phyloP scores from a whole-genome alignment of 78 protist genomes.

The Dictyostelium purpureum region DNA sequence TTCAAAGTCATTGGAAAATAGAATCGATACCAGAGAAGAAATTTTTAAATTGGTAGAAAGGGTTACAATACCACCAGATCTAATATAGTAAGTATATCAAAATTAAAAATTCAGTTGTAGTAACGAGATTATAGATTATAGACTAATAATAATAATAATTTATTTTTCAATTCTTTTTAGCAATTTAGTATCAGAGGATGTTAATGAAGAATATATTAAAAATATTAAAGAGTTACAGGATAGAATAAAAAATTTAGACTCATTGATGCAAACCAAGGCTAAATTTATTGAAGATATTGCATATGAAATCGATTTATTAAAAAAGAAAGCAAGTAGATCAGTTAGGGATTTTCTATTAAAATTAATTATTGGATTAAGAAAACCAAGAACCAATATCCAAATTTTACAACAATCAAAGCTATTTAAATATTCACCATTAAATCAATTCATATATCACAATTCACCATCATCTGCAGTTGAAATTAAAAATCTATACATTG shows the following conservation, averaged over 20 bases:
- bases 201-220: conserved; percentile 57
- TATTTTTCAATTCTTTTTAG: not conserved
- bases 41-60: conserved; percentile 27
- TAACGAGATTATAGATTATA: not conserved
- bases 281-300: conserved; percentile 64
- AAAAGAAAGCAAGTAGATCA: conserved; percentile 59
- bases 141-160: not conserved
- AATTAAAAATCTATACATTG: conserved; percentile 34
- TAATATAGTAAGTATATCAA: conserved; percentile 4
- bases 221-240: not conserved
- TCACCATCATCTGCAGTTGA: conserved; percentile 43
- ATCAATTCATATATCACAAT: conserved; percentile 53
- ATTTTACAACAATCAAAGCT: conserved; percentile 51
- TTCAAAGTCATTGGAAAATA: conserved; percentile 24
- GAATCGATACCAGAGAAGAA: conserved; percentile 19
- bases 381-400: conserved; percentile 67
- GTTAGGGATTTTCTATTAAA: conserved; percentile 57
- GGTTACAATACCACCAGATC: conserved; percentile 49
- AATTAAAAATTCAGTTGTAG: not conserved
- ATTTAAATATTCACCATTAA: conserved; percentile 39
- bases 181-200: conserved; percentile 26
- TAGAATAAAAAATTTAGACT: conserved; percentile 40
- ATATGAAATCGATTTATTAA: conserved; percentile 55
- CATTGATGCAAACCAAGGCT: conserved; percentile 39
- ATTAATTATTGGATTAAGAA: conserved; percentile 45